Base-by-base conservation (phyloP, 176 grass and related monocot genomes). In the Hsuehochloa calcarea region DNA sequence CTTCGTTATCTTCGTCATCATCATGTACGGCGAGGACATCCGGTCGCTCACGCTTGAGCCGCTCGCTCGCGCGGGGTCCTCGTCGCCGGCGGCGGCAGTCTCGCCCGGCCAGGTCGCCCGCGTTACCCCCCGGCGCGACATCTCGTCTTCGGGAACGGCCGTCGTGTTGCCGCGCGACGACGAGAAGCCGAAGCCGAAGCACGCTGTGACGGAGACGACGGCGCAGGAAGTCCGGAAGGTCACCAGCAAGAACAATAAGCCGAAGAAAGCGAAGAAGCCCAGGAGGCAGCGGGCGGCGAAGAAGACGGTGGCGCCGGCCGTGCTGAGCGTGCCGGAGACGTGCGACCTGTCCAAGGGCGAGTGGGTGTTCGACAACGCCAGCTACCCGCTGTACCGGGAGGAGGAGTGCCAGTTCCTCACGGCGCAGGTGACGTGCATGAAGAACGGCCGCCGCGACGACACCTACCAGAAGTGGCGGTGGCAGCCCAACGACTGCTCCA, bases 391-490 rank as follows among this genome's bases (percentile, higher is more conserved):
- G 76, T 97, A 97, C 92, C 74, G 46, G 27, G 94, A 94, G 63
- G 79, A 89, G 34, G 85, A 97, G 77, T 97, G 94, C 88, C 29
- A 58, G 43, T 94, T 97, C 94, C 89, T 97, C 64, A 94, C 92
- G 16, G 70, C 79, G 68, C 92, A 97, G 83, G 92, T 97, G 49
- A 97, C 92, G 79, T 97, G 94, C 92, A 90, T 92, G 94, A 78
- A 67, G 88, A 94, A 97, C 85, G 94, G 94, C 73, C 90, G 94
- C 63, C 92, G 75, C 74, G 92, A 97, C 87, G 92, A 94, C 86
- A 84, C 83, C 72, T 97, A 94, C 88, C 94, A 94, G 88, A 88
- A 88, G 76, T 97, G 92, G 92, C 86, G 90, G 76, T 97, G 94
- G 94, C 92, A 97, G 86, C 94, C 94, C 38, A 91, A 26, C 3